Evolutionary conservation across 2,329 filamentous ascomycete genomes (phyloP).

Genomic region (Zymoseptoria tritici): DNA sequence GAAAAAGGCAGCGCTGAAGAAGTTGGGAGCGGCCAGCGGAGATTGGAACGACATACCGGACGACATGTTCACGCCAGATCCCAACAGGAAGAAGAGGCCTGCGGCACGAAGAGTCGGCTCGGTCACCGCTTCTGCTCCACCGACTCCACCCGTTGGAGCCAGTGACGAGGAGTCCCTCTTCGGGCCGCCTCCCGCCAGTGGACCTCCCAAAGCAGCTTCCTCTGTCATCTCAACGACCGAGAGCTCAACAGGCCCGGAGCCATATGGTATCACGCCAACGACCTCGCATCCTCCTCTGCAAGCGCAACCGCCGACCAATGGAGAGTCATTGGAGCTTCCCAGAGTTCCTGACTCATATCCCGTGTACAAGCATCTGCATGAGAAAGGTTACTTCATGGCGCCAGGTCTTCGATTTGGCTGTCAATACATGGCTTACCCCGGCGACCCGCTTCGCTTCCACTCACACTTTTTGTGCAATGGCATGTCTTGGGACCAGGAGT

Average conservation of each 20-base stretch:
- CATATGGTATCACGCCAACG: slow-evolving; percentile 40
- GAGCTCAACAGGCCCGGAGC: slow-evolving; percentile 9
- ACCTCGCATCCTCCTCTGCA: slow-evolving; percentile 42
- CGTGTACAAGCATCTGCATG: slow-evolving; percentile 73
- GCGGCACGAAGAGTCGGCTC: slow-evolving; percentile 9
- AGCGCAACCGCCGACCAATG: slow-evolving; percentile 1
- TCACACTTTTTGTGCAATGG: slow-evolving; percentile 87
- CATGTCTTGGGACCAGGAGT: slow-evolving; percentile 78
- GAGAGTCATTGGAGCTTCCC: slow-evolving; percentile 25
- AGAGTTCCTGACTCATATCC: slow-evolving; percentile 54
- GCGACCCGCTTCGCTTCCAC: slow-evolving; percentile 89
- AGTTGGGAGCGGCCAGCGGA: slow-evolving; percentile 29
- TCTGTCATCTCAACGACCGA: slow-evolving; percentile 11
- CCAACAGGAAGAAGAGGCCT: slow-evolving; percentile 11
- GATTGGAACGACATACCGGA: slow-evolving; percentile 32
- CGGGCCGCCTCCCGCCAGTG: slow-evolving; percentile 15
- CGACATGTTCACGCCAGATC: slow-evolving; percentile 25
- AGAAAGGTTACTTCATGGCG: slow-evolving; percentile 74
- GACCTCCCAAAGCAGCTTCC: slow-evolving; percentile 9
- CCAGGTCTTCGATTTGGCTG: slow-evolving; percentile 92
- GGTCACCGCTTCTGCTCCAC: background rate
- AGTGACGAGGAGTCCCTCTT: slow-evolving; percentile 26
- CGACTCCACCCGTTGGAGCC: slow-evolving; percentile 8
- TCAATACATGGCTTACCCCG: slow-evolving; percentile 89
- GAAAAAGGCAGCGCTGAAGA: slow-evolving; percentile 44